Evolutionary conservation across 768 basidiomycete genomes (phyloP).

Genomic region (Nidularia pulvinata): DNA sequence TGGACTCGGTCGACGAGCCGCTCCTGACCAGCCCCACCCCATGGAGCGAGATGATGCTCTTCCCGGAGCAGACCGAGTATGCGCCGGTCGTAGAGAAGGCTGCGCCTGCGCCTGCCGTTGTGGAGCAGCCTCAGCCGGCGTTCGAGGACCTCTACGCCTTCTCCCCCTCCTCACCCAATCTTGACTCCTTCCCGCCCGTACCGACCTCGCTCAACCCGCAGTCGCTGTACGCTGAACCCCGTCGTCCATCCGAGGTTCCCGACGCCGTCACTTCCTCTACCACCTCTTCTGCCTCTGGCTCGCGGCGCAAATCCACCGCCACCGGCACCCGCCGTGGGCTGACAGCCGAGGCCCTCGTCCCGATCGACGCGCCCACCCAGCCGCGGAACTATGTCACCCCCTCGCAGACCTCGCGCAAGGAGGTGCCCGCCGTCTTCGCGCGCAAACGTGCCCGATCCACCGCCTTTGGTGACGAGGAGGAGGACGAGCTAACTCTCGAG

Average conservation of each 20-base stretch:
- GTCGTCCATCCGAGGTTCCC: neutral
- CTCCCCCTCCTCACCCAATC: constrained; percentile 32
- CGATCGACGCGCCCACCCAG: constrained; percentile 77
- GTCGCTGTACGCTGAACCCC: neutral
- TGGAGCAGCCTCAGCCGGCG: constrained; percentile 7
- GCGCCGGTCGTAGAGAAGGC: no score
- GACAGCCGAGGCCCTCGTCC: constrained; percentile 59
- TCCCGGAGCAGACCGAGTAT: constrained; percentile 5
- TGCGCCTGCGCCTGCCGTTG: no score
- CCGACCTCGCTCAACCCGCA: neutral
- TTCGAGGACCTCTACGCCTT: constrained; percentile 36
- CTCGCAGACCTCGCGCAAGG: constrained; percentile 73
- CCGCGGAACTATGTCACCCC: constrained; percentile 63
- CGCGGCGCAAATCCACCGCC: constrained; percentile 32
- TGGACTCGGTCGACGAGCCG: constrained; percentile 15
- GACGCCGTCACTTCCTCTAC: neutral
- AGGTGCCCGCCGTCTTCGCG: constrained; percentile 65
- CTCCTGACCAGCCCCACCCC: constrained; percentile 13
- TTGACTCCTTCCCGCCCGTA: neutral
- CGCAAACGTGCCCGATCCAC: constrained; percentile 57
- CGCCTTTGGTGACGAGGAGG: constrained; percentile 49
- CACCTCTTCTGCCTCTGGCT: no score
- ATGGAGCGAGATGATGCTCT: neutral
- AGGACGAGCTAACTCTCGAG: constrained; percentile 36
- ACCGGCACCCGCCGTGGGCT: constrained; percentile 75